Base-by-base conservation (phyloP, 108 stramenopile genomes). In the Cyclotella kingstonii region DNA sequence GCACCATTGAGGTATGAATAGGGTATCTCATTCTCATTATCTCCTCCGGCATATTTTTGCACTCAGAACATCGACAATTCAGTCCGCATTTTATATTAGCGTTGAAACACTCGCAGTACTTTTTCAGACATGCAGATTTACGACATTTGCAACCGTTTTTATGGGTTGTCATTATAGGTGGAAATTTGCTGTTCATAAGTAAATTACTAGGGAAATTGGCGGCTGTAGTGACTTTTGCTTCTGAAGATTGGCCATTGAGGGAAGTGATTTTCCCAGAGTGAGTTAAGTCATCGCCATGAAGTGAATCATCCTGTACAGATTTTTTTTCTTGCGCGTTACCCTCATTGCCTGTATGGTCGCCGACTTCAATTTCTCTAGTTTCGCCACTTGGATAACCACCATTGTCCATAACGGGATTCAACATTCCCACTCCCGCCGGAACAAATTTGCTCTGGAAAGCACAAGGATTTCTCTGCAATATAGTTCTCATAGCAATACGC, bases 131-230 rank as follows among this genome's bases (percentile, higher is more conserved):
- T 26, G 81, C 81, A 10, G 79, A 82, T 60, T 91, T 95, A 15
- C 92, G 82, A 74, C 98, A 98, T 60, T 96, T 95, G 77, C 98
- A 98, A 27, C 97, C 97, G n/a, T 82, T 43, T 60, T 92, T 91
- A 80, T 96, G 94, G 9, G 86, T 77, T 35, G 63, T 44, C 39
- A 62, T 43, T 33, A 34, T 39, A 46, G 41, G 21, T 46, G 61
- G 28, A 25, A 59, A 61, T 28, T 43, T n/a, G n/a, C n/a, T n/a
- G n/a, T n/a, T n/a, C n/a, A 19, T 27, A 41, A 30, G n/a, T 27
- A 2, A 14, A n/a, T 14, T 12, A 14, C 34, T 76, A 63, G 76
- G 63, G 81, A 35, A 57, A 46, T 63, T 78, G 75, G 4, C 62
- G 45, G 9, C 21, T 35, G 0, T 30, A 19, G 0, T 35, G 17